Percentiles rank a stretch among this genome's conserved stretches.
Conservation (phyloP, 2,329 filamentous ascomycete species). For the Tolypocladium nubicola region DNA sequence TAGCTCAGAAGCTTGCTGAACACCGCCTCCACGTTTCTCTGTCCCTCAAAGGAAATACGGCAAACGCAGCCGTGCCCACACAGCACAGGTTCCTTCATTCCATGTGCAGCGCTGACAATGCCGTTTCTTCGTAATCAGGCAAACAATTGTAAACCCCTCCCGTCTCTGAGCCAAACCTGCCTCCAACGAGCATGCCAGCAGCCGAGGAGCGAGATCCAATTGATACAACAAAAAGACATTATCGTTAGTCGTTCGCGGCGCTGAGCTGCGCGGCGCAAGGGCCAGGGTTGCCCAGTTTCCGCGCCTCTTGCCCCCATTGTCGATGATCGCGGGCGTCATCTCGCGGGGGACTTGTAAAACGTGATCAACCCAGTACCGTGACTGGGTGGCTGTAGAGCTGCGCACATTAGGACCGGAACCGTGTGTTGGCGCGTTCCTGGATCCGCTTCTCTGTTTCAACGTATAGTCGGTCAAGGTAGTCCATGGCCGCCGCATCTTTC, state of each 20-base stretch:
- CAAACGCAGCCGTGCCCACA: not conserved
- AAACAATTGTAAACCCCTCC: not conserved
- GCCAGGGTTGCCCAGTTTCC: not conserved
- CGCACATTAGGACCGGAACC: slow-evolving; percentile 19
- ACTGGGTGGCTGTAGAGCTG: slow-evolving; percentile 3
- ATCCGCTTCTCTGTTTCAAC: slow-evolving; percentile 72
- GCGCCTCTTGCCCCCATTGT: not conserved
- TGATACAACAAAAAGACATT: slow-evolving; percentile 1
- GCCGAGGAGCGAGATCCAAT: not conserved
- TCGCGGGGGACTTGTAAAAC: slow-evolving; percentile 4
- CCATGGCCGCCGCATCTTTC: slow-evolving; percentile 75
- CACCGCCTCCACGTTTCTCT: not conserved
- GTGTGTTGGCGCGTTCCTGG: slow-evolving; percentile 45
- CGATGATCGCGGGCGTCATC: not conserved
- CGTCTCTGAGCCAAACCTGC: not conserved
- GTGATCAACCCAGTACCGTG: slow-evolving; percentile 7
- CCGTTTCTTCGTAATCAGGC: not conserved
- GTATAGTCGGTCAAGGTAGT: slow-evolving; percentile 72
- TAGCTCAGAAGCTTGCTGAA: not conserved
- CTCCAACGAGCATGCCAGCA: slow-evolving; percentile 3
- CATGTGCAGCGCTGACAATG: not conserved
- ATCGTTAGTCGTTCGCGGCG: slow-evolving; percentile 5
- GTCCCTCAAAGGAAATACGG: not conserved
- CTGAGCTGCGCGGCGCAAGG: not conserved
- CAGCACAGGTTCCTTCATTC: not conserved